phyloP scores from a whole-genome alignment of 2,329 filamentous ascomycete species.

The Claviceps sp. region DNA sequence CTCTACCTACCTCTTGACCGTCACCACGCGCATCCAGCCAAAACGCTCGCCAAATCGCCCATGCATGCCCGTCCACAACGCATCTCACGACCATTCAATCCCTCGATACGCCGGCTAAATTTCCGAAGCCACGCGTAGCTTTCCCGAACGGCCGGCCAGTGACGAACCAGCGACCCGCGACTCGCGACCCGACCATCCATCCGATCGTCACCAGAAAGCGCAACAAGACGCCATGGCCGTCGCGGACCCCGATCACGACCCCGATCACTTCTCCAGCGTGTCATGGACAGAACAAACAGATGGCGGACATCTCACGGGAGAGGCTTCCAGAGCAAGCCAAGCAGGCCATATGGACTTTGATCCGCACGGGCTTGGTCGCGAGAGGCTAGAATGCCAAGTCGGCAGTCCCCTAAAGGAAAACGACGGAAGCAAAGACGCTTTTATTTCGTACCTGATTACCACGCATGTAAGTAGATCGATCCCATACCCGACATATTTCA shows the following conservation, averaged over 20 bases:
- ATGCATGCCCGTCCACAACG: neutral
- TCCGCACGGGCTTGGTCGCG: slow-evolving; percentile 51
- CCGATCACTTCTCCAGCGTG: slow-evolving; percentile 69
- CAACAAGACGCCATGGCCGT: slow-evolving; percentile 19
- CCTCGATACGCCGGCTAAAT: neutral
- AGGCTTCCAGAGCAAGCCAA: slow-evolving; percentile 25
- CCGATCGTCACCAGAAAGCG: neutral
- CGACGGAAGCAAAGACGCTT: slow-evolving; percentile 90
- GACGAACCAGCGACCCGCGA: neutral
- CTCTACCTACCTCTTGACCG: neutral
- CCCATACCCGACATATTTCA: neutral
- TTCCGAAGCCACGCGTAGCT: neutral
- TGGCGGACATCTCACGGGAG: slow-evolving; percentile 24
- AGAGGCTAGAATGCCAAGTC: slow-evolving; percentile 73
- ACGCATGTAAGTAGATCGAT: slow-evolving; percentile 50
- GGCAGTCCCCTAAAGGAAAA: slow-evolving; percentile 83
- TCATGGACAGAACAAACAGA: slow-evolving; percentile 56
- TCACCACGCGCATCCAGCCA: neutral
- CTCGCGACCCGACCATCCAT: neutral
- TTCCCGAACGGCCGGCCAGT: neutral
- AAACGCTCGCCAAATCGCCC: neutral
- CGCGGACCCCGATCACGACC: slow-evolving; percentile 40
- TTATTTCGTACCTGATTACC: slow-evolving; percentile 88
- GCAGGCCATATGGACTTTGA: slow-evolving; percentile 35
- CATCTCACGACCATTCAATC: neutral